Evolutionary conservation across 2,329 filamentous ascomycete species (phyloP).

Genomic region (Sclerotinia borealis): DNA sequence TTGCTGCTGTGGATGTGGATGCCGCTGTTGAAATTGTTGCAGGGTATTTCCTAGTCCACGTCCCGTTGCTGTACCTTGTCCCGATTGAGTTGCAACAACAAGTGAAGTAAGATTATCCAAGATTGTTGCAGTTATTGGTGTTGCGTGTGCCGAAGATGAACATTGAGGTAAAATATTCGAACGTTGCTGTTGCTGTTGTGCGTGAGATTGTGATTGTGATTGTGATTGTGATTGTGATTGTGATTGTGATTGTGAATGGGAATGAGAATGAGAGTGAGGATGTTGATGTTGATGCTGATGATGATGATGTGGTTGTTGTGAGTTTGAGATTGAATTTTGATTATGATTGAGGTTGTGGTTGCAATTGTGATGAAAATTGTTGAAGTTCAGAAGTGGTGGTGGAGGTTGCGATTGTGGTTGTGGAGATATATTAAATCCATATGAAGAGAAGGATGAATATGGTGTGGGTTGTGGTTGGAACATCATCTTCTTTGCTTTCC

Average conservation of each 20-base stretch:
- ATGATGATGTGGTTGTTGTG: not conserved
- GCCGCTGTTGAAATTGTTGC: conserved; percentile 4
- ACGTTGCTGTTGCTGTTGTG: not conserved
- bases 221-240: not conserved
- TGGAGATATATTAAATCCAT: conserved; percentile 18
- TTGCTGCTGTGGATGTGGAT: conserved; percentile 15
- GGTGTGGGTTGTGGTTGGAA: conserved; percentile 32
- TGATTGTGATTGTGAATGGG: not conserved
- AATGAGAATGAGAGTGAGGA: not conserved
- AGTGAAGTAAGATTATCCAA: conserved; percentile 3
- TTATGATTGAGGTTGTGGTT: not conserved
- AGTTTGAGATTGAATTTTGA: not conserved
- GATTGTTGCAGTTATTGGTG: not conserved
- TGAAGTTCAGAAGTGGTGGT: not conserved
- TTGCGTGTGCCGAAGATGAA: not conserved
- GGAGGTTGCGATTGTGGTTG: not conserved
- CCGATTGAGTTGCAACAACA: not conserved
- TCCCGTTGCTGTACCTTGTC: not conserved
- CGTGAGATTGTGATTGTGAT: not conserved
- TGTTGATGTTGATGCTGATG: not conserved
- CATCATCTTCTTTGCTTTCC: too few species aligned
- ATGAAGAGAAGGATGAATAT: conserved; percentile 24
- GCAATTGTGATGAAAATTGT: not conserved
- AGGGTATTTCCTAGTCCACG: conserved; percentile 11
- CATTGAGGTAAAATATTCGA: conserved; percentile 1